These are phyloP conservation scores for Aspergillus niger DNA, from an alignment of 2,329 filamentous ascomycete genomes.

Conservation along the genomic window DNA sequence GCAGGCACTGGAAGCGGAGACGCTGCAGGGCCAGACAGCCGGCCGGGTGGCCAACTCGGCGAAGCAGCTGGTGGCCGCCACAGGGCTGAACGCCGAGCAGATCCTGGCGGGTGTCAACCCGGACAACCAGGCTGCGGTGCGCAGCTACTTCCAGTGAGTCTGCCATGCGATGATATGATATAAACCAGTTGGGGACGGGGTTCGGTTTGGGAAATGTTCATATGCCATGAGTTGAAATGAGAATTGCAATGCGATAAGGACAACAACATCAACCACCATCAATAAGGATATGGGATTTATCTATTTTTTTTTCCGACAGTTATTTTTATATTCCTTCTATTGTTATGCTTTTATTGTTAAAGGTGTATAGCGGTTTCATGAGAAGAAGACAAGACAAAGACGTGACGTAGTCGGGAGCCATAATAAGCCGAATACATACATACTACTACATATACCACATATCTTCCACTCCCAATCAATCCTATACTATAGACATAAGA, in stretches of 20 bases:
- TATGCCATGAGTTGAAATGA: slow-evolving; percentile 9
- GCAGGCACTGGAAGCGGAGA: slow-evolving; percentile 87
- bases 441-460: not conserved
- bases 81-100: slow-evolving; percentile 73
- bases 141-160: slow-evolving; percentile 68
- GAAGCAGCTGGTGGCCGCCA: slow-evolving; percentile 73
- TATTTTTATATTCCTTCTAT: not conserved
- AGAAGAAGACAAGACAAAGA: not conserved
- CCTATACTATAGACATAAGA: not conserved
- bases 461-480: not conserved
- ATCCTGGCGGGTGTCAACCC: slow-evolving; percentile 74
- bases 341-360: not conserved
- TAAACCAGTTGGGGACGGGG: too few species aligned
- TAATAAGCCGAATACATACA: slow-evolving; percentile 4
- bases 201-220: not conserved
- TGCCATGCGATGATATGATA: not conserved
- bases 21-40: slow-evolving; percentile 81
- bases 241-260: not conserved
- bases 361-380: slow-evolving; percentile 7
- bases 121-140: slow-evolving; percentile 78
- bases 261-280: not conserved
- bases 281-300: slow-evolving; percentile 3
- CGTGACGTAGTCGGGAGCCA: not conserved
- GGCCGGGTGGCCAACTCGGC: slow-evolving; percentile 74
- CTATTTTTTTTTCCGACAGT: not conserved